Conservation (phyloP, 1,139 yeast species). For the Blastobotrys arbuscula region DNA sequence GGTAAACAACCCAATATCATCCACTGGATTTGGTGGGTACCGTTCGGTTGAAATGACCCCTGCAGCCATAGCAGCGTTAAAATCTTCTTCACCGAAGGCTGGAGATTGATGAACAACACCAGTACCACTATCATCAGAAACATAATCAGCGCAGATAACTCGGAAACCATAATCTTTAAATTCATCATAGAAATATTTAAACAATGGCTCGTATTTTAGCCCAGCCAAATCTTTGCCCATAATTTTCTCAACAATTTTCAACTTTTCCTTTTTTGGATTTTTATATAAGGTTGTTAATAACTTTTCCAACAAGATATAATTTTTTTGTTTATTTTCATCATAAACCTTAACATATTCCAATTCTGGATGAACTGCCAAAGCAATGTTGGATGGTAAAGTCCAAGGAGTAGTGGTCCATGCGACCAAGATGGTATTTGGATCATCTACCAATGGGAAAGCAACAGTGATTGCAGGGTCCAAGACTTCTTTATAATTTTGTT, state of each 20-base stretch:
- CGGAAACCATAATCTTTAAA: constrained; percentile 71
- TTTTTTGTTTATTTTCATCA: constrained; percentile 77
- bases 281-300: constrained; percentile 80
- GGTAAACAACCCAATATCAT: constrained; percentile 84
- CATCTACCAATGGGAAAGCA: constrained; percentile 76
- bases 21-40: constrained; percentile 88
- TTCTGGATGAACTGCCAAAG: constrained; percentile 84
- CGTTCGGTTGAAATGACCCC: constrained; percentile 69
- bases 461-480: constrained; percentile 94
- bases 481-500: constrained; percentile 95
- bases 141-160: constrained; percentile 78
- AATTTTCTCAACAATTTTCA: constrained; percentile 71
- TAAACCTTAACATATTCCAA: constrained; percentile 87
- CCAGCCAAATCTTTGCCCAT: constrained; percentile 79
- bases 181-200: constrained; percentile 68
- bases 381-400: constrained; percentile 95
- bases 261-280: constrained; percentile 89
- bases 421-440: constrained; percentile 74
- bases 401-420: constrained; percentile 99
- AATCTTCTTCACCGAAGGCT: constrained; percentile 99
- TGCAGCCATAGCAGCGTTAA: constrained; percentile 64
- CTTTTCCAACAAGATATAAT: constrained; percentile 78
- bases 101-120: constrained; percentile 99
- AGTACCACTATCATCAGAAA: constrained; percentile 92
- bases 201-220: constrained; percentile 72